Percentiles rank a stretch among this genome's conserved stretches.
Conservation (phyloP, 2,329 filamentous ascomycete genomes). For the Curvularia sp. region DNA sequence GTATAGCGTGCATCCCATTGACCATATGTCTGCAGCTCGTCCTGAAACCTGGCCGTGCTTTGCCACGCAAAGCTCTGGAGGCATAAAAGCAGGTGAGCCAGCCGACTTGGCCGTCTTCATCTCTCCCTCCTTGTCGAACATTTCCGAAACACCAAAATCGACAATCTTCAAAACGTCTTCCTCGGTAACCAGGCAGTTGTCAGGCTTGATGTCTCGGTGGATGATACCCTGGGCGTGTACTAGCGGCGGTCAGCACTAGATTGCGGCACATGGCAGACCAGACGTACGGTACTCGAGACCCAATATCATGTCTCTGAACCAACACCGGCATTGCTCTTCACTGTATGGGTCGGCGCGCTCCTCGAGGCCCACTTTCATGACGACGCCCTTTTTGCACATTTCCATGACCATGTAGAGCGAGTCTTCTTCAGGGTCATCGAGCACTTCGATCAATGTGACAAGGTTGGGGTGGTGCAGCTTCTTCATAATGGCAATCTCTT, state of each 20-base stretch:
- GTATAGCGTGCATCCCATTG: constrained; percentile 94
- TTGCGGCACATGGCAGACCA: not conserved
- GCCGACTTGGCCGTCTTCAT: constrained; percentile 95
- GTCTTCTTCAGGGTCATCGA: constrained; percentile 95
- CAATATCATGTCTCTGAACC: constrained; percentile 93
- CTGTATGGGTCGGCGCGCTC: constrained; percentile 82
- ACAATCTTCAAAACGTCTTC: constrained; percentile 97
- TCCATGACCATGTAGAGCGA: constrained; percentile 98
- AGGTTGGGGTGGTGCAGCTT: constrained; percentile 94
- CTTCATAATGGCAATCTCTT: constrained; percentile 99
- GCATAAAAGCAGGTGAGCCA: constrained; percentile 92
- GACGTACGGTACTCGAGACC: constrained; percentile 88
- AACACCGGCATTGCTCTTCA: constrained; percentile 81
- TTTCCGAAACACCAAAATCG: constrained; percentile 98
- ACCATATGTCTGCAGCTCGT: constrained; percentile 94
- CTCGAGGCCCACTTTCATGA: constrained; percentile 94
- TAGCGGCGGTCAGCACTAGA: constrained; percentile 49
- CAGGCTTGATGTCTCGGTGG: constrained; percentile 96
- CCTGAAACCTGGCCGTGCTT: constrained; percentile 89
- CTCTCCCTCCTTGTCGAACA: constrained; percentile 86
- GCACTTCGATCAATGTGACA: constrained; percentile 90
- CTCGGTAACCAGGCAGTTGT: constrained; percentile 88
- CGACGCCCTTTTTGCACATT: constrained; percentile 97
- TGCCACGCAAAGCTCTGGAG: constrained; percentile 87
- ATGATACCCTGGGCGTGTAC: constrained; percentile 94